A percentile compares a stretch with the other conserved stretches of the same genome.
phyloP scores from a whole-genome alignment of 352 stramenopile genomes.

The Saprolegnia parasitica region DNA sequence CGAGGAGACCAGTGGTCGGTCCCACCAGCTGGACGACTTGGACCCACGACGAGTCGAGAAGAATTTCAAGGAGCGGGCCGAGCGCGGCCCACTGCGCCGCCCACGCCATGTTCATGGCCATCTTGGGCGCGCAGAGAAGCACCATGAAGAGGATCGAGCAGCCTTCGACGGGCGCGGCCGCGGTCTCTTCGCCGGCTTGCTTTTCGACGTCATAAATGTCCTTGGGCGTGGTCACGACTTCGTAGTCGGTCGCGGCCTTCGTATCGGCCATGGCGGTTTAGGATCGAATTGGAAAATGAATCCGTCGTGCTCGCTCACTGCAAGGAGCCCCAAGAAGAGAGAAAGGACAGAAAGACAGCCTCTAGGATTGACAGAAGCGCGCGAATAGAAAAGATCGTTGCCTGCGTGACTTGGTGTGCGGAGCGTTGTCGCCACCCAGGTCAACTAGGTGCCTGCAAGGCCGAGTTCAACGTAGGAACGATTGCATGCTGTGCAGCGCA shows the following conservation, averaged over 20 bases:
- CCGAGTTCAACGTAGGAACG: too few species aligned
- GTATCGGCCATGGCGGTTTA: not conserved
- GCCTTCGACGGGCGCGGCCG: not conserved
- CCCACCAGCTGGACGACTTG: conserved; percentile 55
- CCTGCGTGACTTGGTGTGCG: too few species aligned
- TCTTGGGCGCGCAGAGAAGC: conserved; percentile 44
- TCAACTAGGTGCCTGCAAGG: too few species aligned
- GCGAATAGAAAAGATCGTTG: not conserved
- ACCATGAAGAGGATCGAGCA: conserved; percentile 50
- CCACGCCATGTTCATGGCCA: conserved; percentile 61
- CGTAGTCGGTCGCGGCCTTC: conserved; percentile 1
- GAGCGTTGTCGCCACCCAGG: not conserved
- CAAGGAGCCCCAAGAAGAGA: not conserved
- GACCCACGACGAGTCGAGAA: conserved; percentile 44
- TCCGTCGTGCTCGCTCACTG: not conserved
- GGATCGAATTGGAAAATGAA: conserved; percentile 1
- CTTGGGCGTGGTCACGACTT: conserved; percentile 3
- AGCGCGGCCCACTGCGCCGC: conserved; percentile 51
- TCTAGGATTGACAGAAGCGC: not conserved
- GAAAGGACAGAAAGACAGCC: not conserved
- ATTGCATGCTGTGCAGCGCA: too few species aligned
- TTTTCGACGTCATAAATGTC: not conserved
- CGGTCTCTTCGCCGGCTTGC: not conserved
- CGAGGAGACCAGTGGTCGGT: conserved; percentile 45
- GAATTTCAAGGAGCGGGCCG: conserved; percentile 47